phyloP scores from a whole-genome alignment of 371 early-diverging fungal genomes.

The Mortierella sp. region DNA sequence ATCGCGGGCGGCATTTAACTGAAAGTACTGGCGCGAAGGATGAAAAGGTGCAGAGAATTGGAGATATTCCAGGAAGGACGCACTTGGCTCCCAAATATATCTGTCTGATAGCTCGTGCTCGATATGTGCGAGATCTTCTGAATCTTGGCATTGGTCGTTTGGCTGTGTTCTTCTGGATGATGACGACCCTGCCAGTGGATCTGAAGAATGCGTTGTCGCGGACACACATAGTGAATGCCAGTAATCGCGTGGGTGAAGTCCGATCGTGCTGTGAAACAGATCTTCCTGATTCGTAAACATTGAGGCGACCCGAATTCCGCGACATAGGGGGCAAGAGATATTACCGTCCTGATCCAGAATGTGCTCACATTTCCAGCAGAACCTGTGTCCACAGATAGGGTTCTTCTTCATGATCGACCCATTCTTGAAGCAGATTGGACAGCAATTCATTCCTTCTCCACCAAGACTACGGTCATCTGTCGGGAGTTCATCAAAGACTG shows the following conservation, averaged over 20 bases:
- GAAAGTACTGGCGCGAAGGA: constrained; percentile 30
- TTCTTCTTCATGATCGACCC: constrained; percentile 23
- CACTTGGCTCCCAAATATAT: constrained; percentile 38
- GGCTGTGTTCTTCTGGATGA: too few relatives aligned
- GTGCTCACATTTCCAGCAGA: constrained; percentile 46
- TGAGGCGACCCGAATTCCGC: constrained; percentile 27
- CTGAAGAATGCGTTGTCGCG: background rate
- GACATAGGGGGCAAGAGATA: constrained; percentile 44
- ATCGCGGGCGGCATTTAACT: constrained; percentile 31
- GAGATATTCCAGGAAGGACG: constrained; percentile 29
- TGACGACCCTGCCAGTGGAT: too few relatives aligned
- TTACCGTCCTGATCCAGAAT: constrained; percentile 23
- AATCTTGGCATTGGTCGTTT: background rate
- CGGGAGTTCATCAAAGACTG: too few relatives aligned
- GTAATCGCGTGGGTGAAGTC: constrained; percentile 31
- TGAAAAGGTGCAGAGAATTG: background rate
- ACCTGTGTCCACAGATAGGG: constrained; percentile 16
- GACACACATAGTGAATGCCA: constrained; percentile 9
- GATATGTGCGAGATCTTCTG: constrained; percentile 4
- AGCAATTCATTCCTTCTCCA: background rate
- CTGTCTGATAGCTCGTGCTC: constrained; percentile 36
- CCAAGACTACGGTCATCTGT: too few relatives aligned
- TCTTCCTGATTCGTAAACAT: constrained; percentile 12
- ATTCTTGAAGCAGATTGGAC: constrained; percentile 35
- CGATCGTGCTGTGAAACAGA: constrained; percentile 38